phyloP scores from a whole-genome alignment of 495 filamentous ascomycete species.

The Daldinia concentrica region DNA sequence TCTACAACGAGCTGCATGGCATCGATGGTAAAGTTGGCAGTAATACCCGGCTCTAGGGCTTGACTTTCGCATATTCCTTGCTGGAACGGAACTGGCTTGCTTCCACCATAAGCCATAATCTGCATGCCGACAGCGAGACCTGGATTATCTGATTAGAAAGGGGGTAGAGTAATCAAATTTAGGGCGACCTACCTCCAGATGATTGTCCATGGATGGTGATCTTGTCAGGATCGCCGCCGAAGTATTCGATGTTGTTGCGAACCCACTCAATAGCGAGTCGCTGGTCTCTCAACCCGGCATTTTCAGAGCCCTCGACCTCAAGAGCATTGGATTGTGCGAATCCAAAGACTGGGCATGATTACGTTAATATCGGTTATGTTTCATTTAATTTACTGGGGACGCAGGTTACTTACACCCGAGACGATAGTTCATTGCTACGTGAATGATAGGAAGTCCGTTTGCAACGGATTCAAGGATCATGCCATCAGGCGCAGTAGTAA shows the following conservation, averaged over 20 bases:
- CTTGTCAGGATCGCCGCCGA: conserved; percentile 64
- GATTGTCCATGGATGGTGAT: conserved; percentile 67
- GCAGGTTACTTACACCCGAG: conserved; percentile 44
- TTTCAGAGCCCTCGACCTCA: conserved; percentile 48
- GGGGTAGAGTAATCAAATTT: background rate
- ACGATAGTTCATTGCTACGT: conserved; percentile 59
- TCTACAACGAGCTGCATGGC: conserved; percentile 53
- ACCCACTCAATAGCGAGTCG: conserved; percentile 65
- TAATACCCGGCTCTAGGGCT: conserved; percentile 44
- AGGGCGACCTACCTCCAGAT: conserved; percentile 51
- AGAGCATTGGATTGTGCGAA: conserved; percentile 45
- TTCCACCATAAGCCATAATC: conserved; percentile 52
- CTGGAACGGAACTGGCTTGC: conserved; percentile 49
- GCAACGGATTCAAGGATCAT: conserved; percentile 53
- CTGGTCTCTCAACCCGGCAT: conserved; percentile 67
- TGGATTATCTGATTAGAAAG: conserved; percentile 1
- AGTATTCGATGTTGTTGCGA: conserved; percentile 64
- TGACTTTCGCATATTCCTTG: conserved; percentile 46
- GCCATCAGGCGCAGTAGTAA: conserved; percentile 51
- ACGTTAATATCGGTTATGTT: background rate
- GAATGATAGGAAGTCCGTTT: conserved; percentile 54
- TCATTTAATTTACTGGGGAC: background rate
- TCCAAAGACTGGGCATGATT: conserved; percentile 37
- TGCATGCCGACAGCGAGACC: conserved; percentile 54
- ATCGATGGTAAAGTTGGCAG: conserved; percentile 40